Evolutionary conservation across 1,284 basidiomycete genomes (phyloP).

Genomic region (Ganoderma leucocontextum): DNA sequence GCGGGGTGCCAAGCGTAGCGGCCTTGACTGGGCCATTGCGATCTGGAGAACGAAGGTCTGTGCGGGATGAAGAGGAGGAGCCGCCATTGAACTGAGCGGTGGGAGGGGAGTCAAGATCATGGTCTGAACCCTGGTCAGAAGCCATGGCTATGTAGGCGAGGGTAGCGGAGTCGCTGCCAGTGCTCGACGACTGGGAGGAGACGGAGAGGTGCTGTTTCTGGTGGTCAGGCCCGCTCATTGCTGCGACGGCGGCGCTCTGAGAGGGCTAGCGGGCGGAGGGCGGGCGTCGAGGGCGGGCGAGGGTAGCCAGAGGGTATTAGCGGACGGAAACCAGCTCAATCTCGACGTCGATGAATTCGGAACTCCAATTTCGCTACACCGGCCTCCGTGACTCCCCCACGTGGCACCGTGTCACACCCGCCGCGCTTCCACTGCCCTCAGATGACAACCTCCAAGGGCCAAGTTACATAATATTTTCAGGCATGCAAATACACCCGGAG

Average conservation of each 20-base stretch:
- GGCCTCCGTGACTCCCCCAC: conserved; percentile 16
- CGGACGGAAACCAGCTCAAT: conserved; percentile 26
- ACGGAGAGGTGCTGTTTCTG: conserved; percentile 37
- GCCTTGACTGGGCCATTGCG: conserved; percentile 65
- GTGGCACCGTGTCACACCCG: conserved; percentile 24
- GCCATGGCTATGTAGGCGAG: conserved; percentile 43
- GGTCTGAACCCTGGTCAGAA: conserved; percentile 35
- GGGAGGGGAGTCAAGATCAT: conserved; percentile 31
- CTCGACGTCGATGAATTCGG: conserved; percentile 26
- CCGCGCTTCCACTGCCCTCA: conserved; percentile 8
- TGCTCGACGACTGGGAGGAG: conserved; percentile 36
- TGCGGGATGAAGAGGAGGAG: conserved; percentile 33
- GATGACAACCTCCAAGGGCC: neutral
- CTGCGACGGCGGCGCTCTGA: conserved; percentile 25
- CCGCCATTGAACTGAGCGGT: conserved; percentile 35
- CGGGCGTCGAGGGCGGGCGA: conserved; percentile 24
- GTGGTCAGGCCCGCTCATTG: conserved; percentile 41
- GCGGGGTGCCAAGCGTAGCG: conserved; percentile 60
- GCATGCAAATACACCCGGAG: neutral
- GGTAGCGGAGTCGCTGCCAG: conserved; percentile 39
- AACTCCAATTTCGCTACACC: conserved; percentile 31
- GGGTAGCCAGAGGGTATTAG: conserved; percentile 25
- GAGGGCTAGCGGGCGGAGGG: conserved; percentile 21
- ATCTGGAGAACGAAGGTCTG: conserved; percentile 51
- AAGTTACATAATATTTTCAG: neutral